Percentiles rank a stretch among this genome's conserved stretches.
Evolutionary conservation across 2,329 filamentous ascomycete genomes (phyloP).

Genomic region (Exutisphaerella laricina): DNA sequence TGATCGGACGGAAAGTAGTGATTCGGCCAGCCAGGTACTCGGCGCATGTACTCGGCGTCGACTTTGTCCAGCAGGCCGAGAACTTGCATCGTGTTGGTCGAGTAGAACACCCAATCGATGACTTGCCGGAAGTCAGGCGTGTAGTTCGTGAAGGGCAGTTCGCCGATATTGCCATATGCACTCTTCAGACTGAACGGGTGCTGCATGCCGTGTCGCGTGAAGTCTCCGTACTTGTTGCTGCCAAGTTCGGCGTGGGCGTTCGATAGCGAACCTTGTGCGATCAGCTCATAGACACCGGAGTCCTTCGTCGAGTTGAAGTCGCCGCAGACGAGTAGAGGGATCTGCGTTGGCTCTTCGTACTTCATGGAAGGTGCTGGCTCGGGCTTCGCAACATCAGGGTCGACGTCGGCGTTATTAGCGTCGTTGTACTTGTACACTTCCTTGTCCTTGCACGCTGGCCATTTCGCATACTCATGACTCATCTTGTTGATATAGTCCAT

Average conservation of each 20-base stretch:
- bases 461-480: constrained; percentile 76
- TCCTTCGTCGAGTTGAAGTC: constrained; percentile 90
- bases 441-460: constrained; percentile 78
- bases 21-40: constrained; percentile 86
- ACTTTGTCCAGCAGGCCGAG: constrained; percentile 79
- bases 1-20: constrained; percentile 94
- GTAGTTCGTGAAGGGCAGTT: constrained; percentile 93
- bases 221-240: constrained; percentile 82
- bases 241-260: constrained; percentile 75
- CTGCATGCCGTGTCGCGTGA: constrained; percentile 84
- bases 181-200: constrained; percentile 94
- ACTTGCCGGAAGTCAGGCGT: constrained; percentile 87
- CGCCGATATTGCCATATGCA: constrained; percentile 76
- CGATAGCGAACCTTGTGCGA: constrained; percentile 71
- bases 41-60: constrained; percentile 75
- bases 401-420: constrained; percentile 44
- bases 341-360: constrained; percentile 78
- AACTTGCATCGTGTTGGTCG: constrained; percentile 80
- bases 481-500: constrained; percentile 87
- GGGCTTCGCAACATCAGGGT: constrained; percentile 43
- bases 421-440: constrained; percentile 40
- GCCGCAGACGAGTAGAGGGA: constrained; percentile 85
- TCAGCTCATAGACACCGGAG: constrained; percentile 86
- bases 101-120: constrained; percentile 98
- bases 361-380: constrained; percentile 73